Evolutionary conservation across 1,284 basidiomycete species (phyloP).

Genomic region (Psilocybe mexicana): DNA sequence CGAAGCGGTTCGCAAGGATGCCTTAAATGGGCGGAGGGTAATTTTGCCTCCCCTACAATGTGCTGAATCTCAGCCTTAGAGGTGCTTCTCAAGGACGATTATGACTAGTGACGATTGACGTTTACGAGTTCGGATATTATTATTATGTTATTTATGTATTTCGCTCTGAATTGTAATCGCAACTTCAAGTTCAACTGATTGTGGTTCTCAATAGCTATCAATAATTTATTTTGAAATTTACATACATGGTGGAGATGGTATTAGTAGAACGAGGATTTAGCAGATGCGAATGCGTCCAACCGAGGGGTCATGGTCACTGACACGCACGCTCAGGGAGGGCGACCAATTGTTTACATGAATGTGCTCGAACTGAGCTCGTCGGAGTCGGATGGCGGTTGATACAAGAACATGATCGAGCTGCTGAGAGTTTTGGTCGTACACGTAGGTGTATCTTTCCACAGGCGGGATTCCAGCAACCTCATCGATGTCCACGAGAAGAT

Average conservation of each 20-base stretch:
- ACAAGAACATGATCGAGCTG: conserved; percentile 62
- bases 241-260: no score
- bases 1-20: not conserved
- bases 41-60: not conserved
- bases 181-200: no score
- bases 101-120: not conserved
- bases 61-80: not conserved
- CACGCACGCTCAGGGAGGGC: conserved; percentile 37
- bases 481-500: conserved; percentile 50
- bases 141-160: not conserved
- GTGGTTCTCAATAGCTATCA: no score
- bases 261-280: conserved; percentile 15
- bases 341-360: conserved; percentile 64
- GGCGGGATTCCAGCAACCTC: conserved; percentile 45
- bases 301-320: conserved; percentile 63
- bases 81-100: not conserved
- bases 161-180: not conserved
- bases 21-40: not conserved
- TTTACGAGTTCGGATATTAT: not conserved
- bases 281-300: conserved; percentile 53
- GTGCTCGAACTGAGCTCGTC: conserved; percentile 51
- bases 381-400: conserved; percentile 44
- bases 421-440: conserved; percentile 59
- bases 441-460: conserved; percentile 61
- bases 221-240: no score